Percentiles rank a stretch among this genome's conserved stretches.
Conservation (phyloP, 495 filamentous ascomycete species). For the Aspergillus homomorphus region DNA sequence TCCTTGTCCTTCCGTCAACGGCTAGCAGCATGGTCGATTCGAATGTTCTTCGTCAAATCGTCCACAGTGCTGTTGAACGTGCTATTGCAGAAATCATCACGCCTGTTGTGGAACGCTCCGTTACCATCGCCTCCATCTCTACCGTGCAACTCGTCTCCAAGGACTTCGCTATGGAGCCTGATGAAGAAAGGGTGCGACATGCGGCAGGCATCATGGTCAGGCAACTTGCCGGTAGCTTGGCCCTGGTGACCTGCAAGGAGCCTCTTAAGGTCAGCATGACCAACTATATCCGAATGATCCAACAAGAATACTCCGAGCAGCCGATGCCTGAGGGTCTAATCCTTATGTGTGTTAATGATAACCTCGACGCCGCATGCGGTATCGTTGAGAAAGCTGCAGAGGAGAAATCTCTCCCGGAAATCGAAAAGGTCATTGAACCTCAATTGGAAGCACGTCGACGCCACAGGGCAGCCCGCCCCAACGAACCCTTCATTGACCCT, state of each 20-base stretch:
- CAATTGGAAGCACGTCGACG: slow-evolving; percentile 71
- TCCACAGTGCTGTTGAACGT: slow-evolving; percentile 75
- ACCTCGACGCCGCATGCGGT: slow-evolving; percentile 86
- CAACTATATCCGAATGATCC: slow-evolving; percentile 88
- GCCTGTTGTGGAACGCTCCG: slow-evolving; percentile 93
- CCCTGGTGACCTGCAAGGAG: slow-evolving; percentile 97
- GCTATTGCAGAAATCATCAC: slow-evolving; percentile 93
- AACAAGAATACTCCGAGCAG: slow-evolving; percentile 63
- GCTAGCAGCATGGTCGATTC: slow-evolving; percentile 71
- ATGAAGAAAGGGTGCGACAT: slow-evolving; percentile 78
- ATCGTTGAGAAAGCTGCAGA: slow-evolving; percentile 94
- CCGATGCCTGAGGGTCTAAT: slow-evolving; percentile 83
- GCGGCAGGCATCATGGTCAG: slow-evolving; percentile 90
- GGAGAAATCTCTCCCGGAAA: slow-evolving; percentile 86
- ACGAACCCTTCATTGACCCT: slow-evolving; percentile 78
- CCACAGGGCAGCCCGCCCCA: slow-evolving; percentile 65
- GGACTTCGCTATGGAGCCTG: slow-evolving; percentile 89
- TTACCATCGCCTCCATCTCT: slow-evolving; percentile 95
- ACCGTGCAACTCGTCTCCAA: slow-evolving; percentile 91
- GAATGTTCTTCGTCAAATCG: slow-evolving; percentile 72
- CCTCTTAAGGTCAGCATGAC: slow-evolving; percentile 92
- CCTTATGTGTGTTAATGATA: slow-evolving; percentile 97
- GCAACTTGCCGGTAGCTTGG: slow-evolving; percentile 85
- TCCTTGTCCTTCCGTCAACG: slow-evolving; percentile 69
- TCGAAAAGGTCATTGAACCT: slow-evolving; percentile 81